Evolutionary conservation across 805 yeast genomes (phyloP), one percentile per base, ranked within the genome.

Genomic region (Isabelozyma pseudorhagii): DNA sequence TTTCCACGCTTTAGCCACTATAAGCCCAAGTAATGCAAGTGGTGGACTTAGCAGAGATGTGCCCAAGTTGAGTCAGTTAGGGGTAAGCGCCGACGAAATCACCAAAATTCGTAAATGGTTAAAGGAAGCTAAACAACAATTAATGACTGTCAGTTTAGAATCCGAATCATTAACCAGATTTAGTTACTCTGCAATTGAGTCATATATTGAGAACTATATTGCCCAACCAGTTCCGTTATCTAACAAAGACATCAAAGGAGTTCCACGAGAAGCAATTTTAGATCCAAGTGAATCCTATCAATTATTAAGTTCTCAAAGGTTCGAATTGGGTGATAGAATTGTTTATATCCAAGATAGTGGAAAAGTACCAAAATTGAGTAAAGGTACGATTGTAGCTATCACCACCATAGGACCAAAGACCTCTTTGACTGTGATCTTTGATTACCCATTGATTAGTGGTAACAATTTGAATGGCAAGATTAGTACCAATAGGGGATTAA

Each of bases 301-400:
- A 59, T 75, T 83, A 54, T 76, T 94, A 56, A 80, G 86, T 49
- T 77, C 78, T 40, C 99, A 94, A 71, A 70, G 76, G 43, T 94
- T 94, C 63, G 78, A 80, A 28, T 75, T 94, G 18, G 99, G 99
- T 59, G 97, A 94, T 62, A 81, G 99, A 52, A 89, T 94, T 29
- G 79, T 88, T 21, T 91, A 89, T 56, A 87, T 90, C 18, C 86
- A 87, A 58, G 88, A 85, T 58, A 83, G 88, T 21, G 98, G 98
- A 46, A 90, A 89, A 61, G 96, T 92, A 13, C 96, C 97, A 27
- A 69, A 85, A 49, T 90, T 87, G 62, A 79, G 89, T 25, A 87
- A 87, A 60, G 99, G 99, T 64, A 91, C 97, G 0, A 96, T 94
- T 48, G 86, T 89, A 45, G 85, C 87, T 8, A 73, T 79, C 49